These are phyloP conservation scores for Cicer arietinum DNA, from an alignment of 306 rosid genomes.

Conservation along the genomic window DNA sequence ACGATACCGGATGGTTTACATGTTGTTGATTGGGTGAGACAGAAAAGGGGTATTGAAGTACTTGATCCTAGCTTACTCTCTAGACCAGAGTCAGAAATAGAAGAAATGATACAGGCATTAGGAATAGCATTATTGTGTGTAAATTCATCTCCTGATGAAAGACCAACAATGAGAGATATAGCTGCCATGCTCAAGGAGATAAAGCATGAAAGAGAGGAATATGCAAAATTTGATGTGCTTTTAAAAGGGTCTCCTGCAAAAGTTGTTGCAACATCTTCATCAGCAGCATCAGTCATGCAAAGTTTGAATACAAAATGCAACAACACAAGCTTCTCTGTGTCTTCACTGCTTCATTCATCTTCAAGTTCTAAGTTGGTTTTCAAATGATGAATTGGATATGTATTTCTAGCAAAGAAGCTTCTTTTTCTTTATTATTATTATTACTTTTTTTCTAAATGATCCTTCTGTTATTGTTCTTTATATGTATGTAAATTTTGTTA, in stretches of 20 bases:
- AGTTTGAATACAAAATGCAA: conserved; percentile 61
- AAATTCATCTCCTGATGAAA: conserved; percentile 77
- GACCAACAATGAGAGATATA: conserved; percentile 95
- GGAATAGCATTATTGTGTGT: conserved; percentile 93
- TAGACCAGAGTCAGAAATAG: conserved; percentile 79
- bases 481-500: conserved; percentile 47
- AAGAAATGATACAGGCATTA: conserved; percentile 85
- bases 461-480: conserved; percentile 36
- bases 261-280: conserved; percentile 69
- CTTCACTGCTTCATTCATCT: conserved; percentile 64
- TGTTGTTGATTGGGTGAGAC: conserved; percentile 93
- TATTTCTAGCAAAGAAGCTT: neutral
- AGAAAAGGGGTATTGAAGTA: conserved; percentile 70
- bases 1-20: conserved; percentile 87
- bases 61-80: conserved; percentile 70
- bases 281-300: conserved; percentile 53
- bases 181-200: conserved; percentile 91
- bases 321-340: conserved; percentile 72
- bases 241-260: conserved; percentile 73
- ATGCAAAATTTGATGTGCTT: conserved; percentile 85
- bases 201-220: conserved; percentile 82
- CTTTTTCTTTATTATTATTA: conserved; percentile 6
- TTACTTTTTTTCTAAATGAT: conserved; percentile 36
- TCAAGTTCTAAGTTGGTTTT: conserved; percentile 53
- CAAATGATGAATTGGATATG: conserved; percentile 42